Evolutionary conservation across 176 grass and related monocot genomes (phyloP).

Genomic region (maize (Zea mays)): DNA sequence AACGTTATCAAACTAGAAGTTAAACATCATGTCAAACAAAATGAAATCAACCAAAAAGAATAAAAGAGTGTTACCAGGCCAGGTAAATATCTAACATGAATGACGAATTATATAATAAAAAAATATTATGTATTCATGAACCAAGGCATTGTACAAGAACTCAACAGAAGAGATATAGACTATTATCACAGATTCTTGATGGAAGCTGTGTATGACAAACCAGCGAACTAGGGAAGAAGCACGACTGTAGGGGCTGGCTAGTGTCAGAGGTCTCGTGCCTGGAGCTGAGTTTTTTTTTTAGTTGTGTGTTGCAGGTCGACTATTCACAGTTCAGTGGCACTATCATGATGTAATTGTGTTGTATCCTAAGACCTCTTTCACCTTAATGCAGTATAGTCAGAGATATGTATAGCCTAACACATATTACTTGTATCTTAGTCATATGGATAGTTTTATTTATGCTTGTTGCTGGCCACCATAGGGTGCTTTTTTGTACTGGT

Average conservation of each 20-base stretch:
- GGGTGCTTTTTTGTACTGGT: too few relatives aligned
- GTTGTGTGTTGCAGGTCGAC: background rate
- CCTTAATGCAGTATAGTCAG: background rate
- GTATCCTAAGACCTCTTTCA: background rate
- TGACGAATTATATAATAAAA: background rate
- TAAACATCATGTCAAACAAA: background rate
- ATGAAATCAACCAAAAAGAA: background rate
- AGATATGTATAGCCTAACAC: too few relatives aligned
- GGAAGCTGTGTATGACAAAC: background rate
- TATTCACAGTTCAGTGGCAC: background rate
- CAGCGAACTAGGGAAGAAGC: background rate
- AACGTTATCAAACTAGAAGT: slow-evolving; percentile 21
- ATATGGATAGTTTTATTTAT: too few relatives aligned
- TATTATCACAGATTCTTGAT: slow-evolving; percentile 13
- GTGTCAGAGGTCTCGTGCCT: background rate
- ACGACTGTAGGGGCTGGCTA: background rate
- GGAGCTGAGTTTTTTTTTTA: background rate
- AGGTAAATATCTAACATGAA: background rate
- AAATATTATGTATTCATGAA: background rate
- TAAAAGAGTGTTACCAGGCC: background rate
- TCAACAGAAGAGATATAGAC: slow-evolving; percentile 6
- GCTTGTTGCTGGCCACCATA: too few relatives aligned
- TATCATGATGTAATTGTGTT: background rate
- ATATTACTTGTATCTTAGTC: too few relatives aligned
- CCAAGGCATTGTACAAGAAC: background rate